These are phyloP conservation scores for Aurifilum marmelostoma DNA, from an alignment of 2,329 filamentous ascomycete species.

Conservation along the genomic window DNA sequence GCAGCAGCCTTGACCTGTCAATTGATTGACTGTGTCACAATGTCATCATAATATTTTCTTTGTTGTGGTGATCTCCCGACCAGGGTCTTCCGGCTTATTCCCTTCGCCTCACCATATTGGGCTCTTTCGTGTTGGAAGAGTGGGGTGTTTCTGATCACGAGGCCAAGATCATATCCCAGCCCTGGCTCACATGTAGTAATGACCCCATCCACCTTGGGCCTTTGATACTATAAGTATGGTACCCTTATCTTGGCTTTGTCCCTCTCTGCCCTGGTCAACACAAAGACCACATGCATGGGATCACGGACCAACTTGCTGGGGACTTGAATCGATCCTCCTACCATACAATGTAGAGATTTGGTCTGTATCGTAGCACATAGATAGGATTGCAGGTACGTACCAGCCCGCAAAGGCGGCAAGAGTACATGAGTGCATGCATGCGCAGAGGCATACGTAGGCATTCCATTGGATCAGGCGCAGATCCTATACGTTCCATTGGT, in stretches of 20 bases:
- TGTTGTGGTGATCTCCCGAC: neutral
- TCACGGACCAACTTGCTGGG: neutral
- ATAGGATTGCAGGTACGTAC: too few species aligned
- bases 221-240: neutral
- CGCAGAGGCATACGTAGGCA: neutral
- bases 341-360: too few species aligned
- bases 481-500: neutral
- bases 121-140: neutral
- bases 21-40: neutral
- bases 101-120: neutral
- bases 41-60: neutral
- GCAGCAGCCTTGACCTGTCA: too few species aligned
- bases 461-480: neutral
- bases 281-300: neutral
- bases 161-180: neutral
- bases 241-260: neutral
- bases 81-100: slow-evolving; percentile 10
- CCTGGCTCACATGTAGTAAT: neutral
- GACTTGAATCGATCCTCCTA: neutral
- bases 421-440: neutral
- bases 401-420: neutral
- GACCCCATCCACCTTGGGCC: neutral
- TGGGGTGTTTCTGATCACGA: slow-evolving; percentile 1
- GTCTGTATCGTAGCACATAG: neutral
- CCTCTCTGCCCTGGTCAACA: neutral